Percentiles rank a stretch among this genome's conserved stretches.
Conservation (phyloP, 306 rosid genomes). For the Oxytropis ochrocephala region DNA sequence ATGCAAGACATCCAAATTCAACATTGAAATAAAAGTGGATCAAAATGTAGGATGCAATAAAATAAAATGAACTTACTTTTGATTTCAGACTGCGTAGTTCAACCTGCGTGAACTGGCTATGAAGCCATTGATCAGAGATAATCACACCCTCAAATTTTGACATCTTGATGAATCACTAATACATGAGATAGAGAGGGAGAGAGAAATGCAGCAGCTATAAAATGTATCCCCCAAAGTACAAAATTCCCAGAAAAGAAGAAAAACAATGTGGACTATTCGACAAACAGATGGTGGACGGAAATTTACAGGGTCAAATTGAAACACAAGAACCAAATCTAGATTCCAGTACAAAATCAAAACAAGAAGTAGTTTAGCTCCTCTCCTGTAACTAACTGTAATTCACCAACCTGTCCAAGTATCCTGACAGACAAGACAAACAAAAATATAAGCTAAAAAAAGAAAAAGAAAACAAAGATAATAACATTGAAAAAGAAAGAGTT, state of each 20-base stretch:
- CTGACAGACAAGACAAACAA: conserved; percentile 32
- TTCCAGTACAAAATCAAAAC: background rate
- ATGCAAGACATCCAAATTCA: background rate
- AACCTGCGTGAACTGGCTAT: conserved; percentile 88
- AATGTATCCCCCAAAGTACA: conserved; percentile 19
- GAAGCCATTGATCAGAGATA: conserved; percentile 90
- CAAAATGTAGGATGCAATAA: background rate
- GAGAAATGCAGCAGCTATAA: background rate
- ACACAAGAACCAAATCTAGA: conserved; percentile 9
- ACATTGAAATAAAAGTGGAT: background rate
- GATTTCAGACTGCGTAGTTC: conserved; percentile 85
- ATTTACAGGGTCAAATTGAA: conserved; percentile 19
- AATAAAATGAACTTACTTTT: conserved; percentile 43
- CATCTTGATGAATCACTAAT: conserved; percentile 45
- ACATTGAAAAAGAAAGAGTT: background rate
- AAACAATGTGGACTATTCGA: background rate
- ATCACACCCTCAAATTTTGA: conserved; percentile 73
- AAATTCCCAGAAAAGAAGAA: conserved; percentile 9
- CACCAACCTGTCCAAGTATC: conserved; percentile 31
- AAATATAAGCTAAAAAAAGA: conserved; percentile 23
- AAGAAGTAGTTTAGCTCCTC: conserved; percentile 27
- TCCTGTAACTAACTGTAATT: background rate
- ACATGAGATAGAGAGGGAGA: background rate
- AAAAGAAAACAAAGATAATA: background rate
- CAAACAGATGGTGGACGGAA: conserved; percentile 22